A percentile compares a stretch with the other conserved stretches of the same genome.
Conservation (phyloP, 2,329 filamentous ascomycete species). For the Ceratocystis colombiana region DNA sequence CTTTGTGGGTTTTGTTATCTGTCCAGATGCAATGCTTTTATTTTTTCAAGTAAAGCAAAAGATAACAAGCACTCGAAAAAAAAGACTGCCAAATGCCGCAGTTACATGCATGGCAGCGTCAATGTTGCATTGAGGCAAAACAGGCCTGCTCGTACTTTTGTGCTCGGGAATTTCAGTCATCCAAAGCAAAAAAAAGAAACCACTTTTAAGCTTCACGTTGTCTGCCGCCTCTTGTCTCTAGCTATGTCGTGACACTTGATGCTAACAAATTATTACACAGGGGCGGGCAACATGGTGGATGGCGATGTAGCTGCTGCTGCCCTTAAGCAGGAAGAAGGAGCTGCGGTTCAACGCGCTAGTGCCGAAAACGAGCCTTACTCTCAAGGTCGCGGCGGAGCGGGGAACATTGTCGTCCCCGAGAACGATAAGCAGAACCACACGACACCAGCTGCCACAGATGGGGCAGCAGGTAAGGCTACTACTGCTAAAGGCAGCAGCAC, state of each 20-base stretch:
- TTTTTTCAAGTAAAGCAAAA: background rate
- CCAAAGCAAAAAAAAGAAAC: too few species aligned
- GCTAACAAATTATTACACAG: slow-evolving; percentile 32
- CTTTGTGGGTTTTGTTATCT: background rate
- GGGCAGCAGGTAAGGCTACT: slow-evolving; percentile 39
- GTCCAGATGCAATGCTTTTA: background rate
- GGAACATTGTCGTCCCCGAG: slow-evolving; percentile 41
- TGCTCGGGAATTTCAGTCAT: too few species aligned
- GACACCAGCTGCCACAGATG: slow-evolving; percentile 28
- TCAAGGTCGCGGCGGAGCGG: slow-evolving; percentile 48
- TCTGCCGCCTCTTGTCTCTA: background rate
- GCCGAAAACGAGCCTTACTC: slow-evolving; percentile 45
- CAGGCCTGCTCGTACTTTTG: slow-evolving; percentile 17
- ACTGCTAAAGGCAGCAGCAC: slow-evolving; percentile 38
- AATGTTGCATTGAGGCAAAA: slow-evolving; percentile 10
- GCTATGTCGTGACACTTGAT: background rate
- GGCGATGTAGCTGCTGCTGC: slow-evolving; percentile 33
- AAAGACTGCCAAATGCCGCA: background rate
- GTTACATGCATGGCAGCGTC: slow-evolving; percentile 1
- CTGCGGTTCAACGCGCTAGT: slow-evolving; percentile 41
- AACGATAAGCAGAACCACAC: slow-evolving; percentile 30
- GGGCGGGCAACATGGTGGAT: slow-evolving; percentile 50
- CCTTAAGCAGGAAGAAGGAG: slow-evolving; percentile 43
- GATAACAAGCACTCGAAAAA: background rate
- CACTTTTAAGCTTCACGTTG: background rate